Evolutionary conservation across 2,329 filamentous ascomycete genomes (phyloP).

Genomic region (Stachybotrys echinatus): DNA sequence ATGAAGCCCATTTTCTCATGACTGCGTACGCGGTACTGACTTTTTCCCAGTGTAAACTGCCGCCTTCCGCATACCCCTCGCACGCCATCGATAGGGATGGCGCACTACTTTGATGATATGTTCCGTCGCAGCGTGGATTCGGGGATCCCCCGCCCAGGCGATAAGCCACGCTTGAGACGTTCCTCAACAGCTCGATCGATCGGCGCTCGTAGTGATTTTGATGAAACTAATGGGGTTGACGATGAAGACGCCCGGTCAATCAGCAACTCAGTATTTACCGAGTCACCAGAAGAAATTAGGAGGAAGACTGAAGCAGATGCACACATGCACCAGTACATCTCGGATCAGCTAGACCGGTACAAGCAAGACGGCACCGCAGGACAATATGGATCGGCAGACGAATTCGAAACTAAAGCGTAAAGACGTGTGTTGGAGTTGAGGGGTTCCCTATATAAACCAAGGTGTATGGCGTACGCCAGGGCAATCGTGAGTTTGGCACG

Average conservation of each 20-base stretch:
- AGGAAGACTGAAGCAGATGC: constrained; percentile 54
- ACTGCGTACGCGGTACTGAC: constrained; percentile 31
- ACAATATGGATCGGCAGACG: constrained; percentile 31
- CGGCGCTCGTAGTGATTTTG: constrained; percentile 76
- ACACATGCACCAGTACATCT: constrained; percentile 77
- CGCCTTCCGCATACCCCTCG: constrained; percentile 90
- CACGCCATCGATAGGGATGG: constrained; percentile 75
- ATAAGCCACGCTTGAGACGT: constrained; percentile 58
- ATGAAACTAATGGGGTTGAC: constrained; percentile 40
- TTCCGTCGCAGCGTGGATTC: constrained; percentile 46
- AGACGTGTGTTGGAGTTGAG: not conserved
- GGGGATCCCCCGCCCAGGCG: constrained; percentile 28
- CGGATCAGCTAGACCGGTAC: constrained; percentile 71
- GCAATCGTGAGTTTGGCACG: not conserved
- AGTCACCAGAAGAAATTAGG: constrained; percentile 37
- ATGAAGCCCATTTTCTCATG: constrained; percentile 31
- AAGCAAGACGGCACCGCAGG: constrained; percentile 26
- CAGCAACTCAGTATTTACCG: constrained; percentile 23
- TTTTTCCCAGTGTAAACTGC: constrained; percentile 64
- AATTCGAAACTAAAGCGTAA: constrained; percentile 38
- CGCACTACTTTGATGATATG: constrained; percentile 93
- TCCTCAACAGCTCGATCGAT: constrained; percentile 82
- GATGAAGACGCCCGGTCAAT: constrained; percentile 31
- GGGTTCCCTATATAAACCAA: constrained; percentile 1
- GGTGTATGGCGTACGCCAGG: not conserved